A percentile compares a stretch with the other conserved stretches of the same genome.
phyloP scores from a whole-genome alignment of 257 asterid species.

The Oldenlandia corymbosa region DNA sequence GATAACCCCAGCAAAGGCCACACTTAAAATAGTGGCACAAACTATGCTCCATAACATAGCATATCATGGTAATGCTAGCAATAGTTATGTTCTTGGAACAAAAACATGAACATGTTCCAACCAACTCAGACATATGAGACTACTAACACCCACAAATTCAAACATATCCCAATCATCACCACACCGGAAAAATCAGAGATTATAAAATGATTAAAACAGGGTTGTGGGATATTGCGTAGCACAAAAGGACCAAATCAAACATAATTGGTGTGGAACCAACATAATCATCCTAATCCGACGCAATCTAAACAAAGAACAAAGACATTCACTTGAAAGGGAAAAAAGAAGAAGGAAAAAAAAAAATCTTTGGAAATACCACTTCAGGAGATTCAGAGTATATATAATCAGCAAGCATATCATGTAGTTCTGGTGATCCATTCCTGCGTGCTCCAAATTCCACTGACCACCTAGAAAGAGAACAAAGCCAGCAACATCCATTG shows the following conservation, averaged over 20 bases:
- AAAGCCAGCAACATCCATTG: constrained; percentile 1
- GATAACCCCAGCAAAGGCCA: neutral
- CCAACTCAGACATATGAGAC: neutral
- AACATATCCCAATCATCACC: neutral
- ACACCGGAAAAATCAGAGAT: neutral
- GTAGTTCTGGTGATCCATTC: constrained; percentile 85
- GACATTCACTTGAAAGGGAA: too few relatives aligned
- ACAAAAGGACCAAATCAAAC: neutral
- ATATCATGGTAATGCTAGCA: neutral
- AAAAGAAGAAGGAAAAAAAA: constrained; percentile 6
- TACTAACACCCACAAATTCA: too few relatives aligned
- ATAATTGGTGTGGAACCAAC: neutral
- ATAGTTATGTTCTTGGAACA: neutral
- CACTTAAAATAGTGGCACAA: neutral
- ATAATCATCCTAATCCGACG: neutral
- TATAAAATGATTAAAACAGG: too few relatives aligned
- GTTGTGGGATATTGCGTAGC: neutral
- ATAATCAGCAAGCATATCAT: constrained; percentile 93
- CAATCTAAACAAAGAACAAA: too few relatives aligned
- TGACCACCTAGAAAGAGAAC: constrained; percentile 69
- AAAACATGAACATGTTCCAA: neutral
- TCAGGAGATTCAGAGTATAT: constrained; percentile 87
- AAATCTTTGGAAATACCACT: constrained; percentile 43
- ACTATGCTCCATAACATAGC: neutral
- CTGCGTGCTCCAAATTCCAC: constrained; percentile 67